A percentile compares a stretch with the other conserved stretches of the same genome.
phyloP scores from a whole-genome alignment of 192 early-diverging fungal genomes.

The Umbelopsis ramanniana region DNA sequence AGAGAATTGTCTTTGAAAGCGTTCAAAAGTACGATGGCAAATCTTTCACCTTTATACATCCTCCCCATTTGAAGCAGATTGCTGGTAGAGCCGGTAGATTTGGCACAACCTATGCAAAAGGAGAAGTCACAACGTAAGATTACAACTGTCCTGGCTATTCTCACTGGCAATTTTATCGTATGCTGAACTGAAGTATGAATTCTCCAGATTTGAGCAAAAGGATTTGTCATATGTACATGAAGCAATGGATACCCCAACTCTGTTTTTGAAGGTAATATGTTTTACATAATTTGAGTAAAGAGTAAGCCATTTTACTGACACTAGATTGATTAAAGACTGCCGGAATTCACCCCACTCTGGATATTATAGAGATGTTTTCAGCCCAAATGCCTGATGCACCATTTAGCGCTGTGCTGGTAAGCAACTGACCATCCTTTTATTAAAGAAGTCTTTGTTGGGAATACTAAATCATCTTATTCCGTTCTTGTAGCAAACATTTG shows the following conservation, averaged over 20 bases:
- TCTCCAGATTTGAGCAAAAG: background rate
- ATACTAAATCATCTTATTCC: background rate
- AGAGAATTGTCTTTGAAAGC: slow-evolving; percentile 83
- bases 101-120: slow-evolving; percentile 65
- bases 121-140: slow-evolving; percentile 73
- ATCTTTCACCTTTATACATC: slow-evolving; percentile 49
- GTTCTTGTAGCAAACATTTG: slow-evolving; percentile 60
- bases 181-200: background rate
- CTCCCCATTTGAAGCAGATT: slow-evolving; percentile 92
- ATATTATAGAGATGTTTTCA: slow-evolving; percentile 80
- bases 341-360: slow-evolving; percentile 73
- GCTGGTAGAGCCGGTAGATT: slow-evolving; percentile 91
- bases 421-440: slow-evolving; percentile 8
- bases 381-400: slow-evolving; percentile 64
- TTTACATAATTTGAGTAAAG: background rate
- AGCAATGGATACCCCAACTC: slow-evolving; percentile 35
- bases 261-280: slow-evolving; percentile 30
- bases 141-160: background rate
- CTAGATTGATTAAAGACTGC: slow-evolving; percentile 46
- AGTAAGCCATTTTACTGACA: background rate
- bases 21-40: slow-evolving; percentile 84
- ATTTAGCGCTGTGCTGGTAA: slow-evolving; percentile 67
- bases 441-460: background rate
- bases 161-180: background rate
- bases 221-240: slow-evolving; percentile 38